Conservation (phyloP, 768 basidiomycete genomes). For the Leccinum barrowsii region DNA sequence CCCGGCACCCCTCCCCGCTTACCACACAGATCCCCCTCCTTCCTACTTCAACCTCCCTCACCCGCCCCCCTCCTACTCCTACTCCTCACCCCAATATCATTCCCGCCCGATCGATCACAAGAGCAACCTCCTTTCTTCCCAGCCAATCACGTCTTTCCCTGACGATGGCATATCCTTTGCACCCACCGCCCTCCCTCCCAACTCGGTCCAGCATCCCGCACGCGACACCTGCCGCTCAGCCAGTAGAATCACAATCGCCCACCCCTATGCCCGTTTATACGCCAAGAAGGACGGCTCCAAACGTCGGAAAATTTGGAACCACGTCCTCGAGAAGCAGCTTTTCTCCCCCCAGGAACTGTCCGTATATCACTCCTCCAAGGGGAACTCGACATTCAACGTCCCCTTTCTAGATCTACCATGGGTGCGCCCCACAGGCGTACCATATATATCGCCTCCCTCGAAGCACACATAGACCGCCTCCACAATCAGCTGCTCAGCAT, state of each 20-base stretch:
- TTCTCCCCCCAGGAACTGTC: conserved; percentile 68
- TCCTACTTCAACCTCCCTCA: conserved; percentile 6
- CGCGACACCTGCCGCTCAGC: conserved; percentile 19
- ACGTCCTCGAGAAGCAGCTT: conserved; percentile 68
- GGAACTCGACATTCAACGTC: not conserved
- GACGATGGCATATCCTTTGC: conserved; percentile 23
- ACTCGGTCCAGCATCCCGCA: conserved; percentile 15
- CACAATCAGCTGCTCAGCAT: conserved; percentile 55
- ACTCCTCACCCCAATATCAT: not conserved
- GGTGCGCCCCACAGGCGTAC: conserved; percentile 66
- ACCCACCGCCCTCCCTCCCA: not conserved
- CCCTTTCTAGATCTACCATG: conserved; percentile 49
- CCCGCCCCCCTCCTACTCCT: not conserved
- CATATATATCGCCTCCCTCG: conserved; percentile 69
- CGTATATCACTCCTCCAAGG: conserved; percentile 15
- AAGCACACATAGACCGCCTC: conserved; percentile 66
- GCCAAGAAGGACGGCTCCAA: conserved; percentile 63
- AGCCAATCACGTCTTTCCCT: conserved; percentile 14
- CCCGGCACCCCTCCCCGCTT: too few species aligned
- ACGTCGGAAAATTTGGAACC: conserved; percentile 74
- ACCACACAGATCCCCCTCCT: conserved; percentile 9
- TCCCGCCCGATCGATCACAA: conserved; percentile 2
- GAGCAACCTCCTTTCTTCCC: not conserved
- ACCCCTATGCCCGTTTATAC: conserved; percentile 68
- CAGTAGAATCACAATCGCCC: conserved; percentile 40